phyloP scores from a whole-genome alignment of 2,329 filamentous ascomycete genomes.

The Claviceps paspali region DNA sequence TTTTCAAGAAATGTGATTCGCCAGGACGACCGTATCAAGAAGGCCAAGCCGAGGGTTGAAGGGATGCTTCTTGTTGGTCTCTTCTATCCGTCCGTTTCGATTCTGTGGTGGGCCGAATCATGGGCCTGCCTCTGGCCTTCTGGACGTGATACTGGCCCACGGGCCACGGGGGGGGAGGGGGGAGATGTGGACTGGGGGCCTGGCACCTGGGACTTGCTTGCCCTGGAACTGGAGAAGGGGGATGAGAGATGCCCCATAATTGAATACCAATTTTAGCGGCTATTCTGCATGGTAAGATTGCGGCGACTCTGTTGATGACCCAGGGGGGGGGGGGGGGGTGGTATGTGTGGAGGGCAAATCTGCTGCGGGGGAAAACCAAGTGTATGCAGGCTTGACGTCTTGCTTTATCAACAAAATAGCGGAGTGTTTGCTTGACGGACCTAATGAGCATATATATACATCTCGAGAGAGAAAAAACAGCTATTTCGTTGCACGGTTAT shows the following conservation, averaged over 20 bases:
- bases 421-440: too few species aligned
- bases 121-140: background rate
- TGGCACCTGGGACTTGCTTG: background rate
- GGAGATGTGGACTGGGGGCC: too few species aligned
- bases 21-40: background rate
- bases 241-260: constrained; percentile 2
- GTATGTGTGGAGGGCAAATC: background rate
- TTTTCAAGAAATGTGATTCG: background rate
- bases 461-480: too few species aligned
- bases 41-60: background rate
- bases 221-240: background rate
- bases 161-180: background rate
- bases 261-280: constrained; percentile 2
- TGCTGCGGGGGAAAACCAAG: too few species aligned
- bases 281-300: constrained; percentile 4
- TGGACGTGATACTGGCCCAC: background rate
- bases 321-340: background rate
- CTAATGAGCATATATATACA: too few species aligned
- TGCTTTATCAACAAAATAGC: too few species aligned
- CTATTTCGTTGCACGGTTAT: too few species aligned
- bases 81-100: background rate
- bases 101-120: background rate
- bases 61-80: background rate
- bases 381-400: too few species aligned
- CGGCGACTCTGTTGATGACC: background rate